Conservation (phyloP, 345 rosid species). For the Kandelia obovata region DNA sequence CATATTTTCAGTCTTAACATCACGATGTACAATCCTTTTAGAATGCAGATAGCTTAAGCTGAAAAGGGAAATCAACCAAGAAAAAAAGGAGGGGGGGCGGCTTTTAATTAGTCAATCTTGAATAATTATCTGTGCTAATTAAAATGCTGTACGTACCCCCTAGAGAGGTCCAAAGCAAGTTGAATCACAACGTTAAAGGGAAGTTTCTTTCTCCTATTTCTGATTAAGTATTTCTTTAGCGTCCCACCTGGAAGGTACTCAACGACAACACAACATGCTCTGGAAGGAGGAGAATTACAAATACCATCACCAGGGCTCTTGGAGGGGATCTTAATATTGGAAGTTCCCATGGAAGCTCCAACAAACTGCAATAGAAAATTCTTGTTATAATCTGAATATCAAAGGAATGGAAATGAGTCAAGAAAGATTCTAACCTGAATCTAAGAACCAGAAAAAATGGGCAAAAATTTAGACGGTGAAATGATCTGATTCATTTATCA, state of each 20-base stretch:
- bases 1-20: conserved; percentile 36
- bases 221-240: conserved; percentile 31
- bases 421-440: conserved; percentile 1
- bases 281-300: conserved; percentile 22
- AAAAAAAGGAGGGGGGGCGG: background rate
- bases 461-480: background rate
- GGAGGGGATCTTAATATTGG: conserved; percentile 29
- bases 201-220: conserved; percentile 39
- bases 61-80: conserved; percentile 9
- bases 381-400: background rate
- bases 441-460: background rate
- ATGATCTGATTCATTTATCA: background rate
- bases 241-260: conserved; percentile 38
- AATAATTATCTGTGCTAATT: background rate
- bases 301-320: conserved; percentile 11
- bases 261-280: conserved; percentile 34
- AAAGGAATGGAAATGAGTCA: background rate
- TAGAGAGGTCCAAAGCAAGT: conserved; percentile 36
- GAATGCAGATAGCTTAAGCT: conserved; percentile 36
- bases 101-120: background rate
- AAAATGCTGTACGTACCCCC: conserved; percentile 29
- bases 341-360: conserved; percentile 40
- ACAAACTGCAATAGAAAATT: conserved; percentile 22
- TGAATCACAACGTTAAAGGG: conserved; percentile 34
- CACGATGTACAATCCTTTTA: conserved; percentile 36